Evolutionary conservation across 1,139 yeast species (phyloP).

Genomic region (Hemisphaericaspora xylofermentans): DNA sequence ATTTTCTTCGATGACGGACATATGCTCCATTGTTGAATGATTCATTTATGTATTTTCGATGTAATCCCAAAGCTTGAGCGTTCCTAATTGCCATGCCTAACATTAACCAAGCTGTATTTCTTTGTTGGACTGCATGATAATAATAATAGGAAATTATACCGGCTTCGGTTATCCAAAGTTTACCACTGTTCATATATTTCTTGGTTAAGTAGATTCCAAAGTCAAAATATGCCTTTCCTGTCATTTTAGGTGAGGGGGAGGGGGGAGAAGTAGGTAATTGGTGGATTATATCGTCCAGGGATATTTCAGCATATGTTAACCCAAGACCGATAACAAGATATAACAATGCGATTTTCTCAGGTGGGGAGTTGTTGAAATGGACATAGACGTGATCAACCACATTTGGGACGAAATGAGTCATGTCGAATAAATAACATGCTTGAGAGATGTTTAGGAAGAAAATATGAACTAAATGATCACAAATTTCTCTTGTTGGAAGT

Average conservation of each 20-base stretch:
- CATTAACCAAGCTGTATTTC: constrained; percentile 40
- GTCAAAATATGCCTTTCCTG: constrained; percentile 13
- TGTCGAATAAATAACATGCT: constrained; percentile 13
- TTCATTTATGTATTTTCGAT: constrained; percentile 14
- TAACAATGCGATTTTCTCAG: constrained; percentile 12
- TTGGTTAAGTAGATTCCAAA: constrained; percentile 14
- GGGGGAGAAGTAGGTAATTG: constrained; percentile 10
- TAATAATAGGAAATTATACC: constrained; percentile 35
- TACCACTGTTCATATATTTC: constrained; percentile 14
- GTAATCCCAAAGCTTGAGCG: constrained; percentile 17
- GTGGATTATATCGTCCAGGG: constrained; percentile 10
- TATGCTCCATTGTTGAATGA: constrained; percentile 13
- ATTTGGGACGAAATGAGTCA: constrained; percentile 7
- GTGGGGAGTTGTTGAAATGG: constrained; percentile 10
- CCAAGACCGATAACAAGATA: constrained; percentile 15
- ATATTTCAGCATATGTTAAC: constrained; percentile 13
- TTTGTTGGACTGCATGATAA: constrained; percentile 35
- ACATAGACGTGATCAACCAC: constrained; percentile 12
- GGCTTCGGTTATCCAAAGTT: constrained; percentile 43
- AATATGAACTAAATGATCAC: constrained; percentile 8
- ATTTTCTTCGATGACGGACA: constrained; percentile 26
- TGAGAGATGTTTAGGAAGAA: constrained; percentile 11
- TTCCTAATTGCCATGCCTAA: constrained; percentile 15
- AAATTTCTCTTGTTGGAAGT: constrained; percentile 10
- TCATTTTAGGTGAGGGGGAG: too few relatives aligned